Base-by-base conservation (phyloP, 345 rosid species). In the Sonneratia caseolaris region DNA sequence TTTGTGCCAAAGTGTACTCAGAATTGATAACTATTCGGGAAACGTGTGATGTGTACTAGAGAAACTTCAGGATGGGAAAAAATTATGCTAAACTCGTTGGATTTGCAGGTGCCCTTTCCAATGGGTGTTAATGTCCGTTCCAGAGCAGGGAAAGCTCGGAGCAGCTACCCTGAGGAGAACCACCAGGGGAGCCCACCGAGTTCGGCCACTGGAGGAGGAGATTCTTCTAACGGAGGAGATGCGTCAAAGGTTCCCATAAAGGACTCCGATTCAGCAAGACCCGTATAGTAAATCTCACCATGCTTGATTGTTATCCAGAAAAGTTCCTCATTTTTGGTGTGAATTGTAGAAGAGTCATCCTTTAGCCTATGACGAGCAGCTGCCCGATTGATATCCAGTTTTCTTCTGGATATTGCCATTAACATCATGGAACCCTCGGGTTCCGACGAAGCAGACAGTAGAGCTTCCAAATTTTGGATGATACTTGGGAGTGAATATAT, bases 91-190 rank as follows among this genome's bases (percentile, higher is more conserved):
- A 42, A 42, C 45, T 66, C 16, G 45, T 24, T 53, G 55, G 5
- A 36, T 76, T n/a, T 74, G 76, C 79, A 87, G 91, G 82, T 87
- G 38, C 91, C 95, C 37, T 89, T 87, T 70, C 91, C 95, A n/a
- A 76, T 82, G 79, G 91, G 91, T 36, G 82, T 73, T 59, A 86
- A 81, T 53, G 76, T 84, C 75, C 82, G 90, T 71, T 75, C 81
- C 42, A 81, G 89, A 73, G 77, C 82, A 3, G 86, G 84, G 70
- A 87, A 82, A 76, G 73, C 81, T 69, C 78, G 75, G 64, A 69
- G 71, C 36, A 64, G 47, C 43, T 51, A 62, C 69, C 73, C 47
- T 0, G 86, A 81, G 56, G 85, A 80, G 74, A 81, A 49, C 67
- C 73, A 82, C 66, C 81, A 71, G 21, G 84, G 76, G 76, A 71